A percentile compares a stretch with the other conserved stretches of the same genome.
These are phyloP conservation scores for Myochromella boudieri DNA, from an alignment of 768 basidiomycete species.

Conservation along the genomic window DNA sequence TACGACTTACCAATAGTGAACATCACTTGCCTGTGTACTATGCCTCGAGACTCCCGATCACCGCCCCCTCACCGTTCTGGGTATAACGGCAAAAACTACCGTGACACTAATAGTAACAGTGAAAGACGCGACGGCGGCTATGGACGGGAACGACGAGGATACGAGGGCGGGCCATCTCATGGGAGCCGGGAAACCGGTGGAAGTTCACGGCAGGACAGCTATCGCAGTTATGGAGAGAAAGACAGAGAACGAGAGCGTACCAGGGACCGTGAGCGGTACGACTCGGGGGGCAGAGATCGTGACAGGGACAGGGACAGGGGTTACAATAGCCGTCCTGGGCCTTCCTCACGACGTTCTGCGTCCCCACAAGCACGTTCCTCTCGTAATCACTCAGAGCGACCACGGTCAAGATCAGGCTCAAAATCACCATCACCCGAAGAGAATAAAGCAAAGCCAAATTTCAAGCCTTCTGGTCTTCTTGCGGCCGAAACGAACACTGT, in stretches of 20 bases:
- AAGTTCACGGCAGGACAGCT: slow-evolving; percentile 12
- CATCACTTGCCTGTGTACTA: neutral
- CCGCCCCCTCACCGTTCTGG: slow-evolving; percentile 18
- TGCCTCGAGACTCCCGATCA: slow-evolving; percentile 20
- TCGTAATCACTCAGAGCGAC: slow-evolving; percentile 32
- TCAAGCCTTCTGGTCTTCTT: slow-evolving; percentile 82
- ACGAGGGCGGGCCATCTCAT: slow-evolving; percentile 4
- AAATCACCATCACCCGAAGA: slow-evolving; percentile 47
- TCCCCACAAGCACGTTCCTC: slow-evolving; percentile 54
- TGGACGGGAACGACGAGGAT: slow-evolving; percentile 13
- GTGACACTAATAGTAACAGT: neutral
- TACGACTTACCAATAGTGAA: no score
- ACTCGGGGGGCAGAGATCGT: slow-evolving; percentile 23
- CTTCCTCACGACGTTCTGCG: slow-evolving; percentile 53
- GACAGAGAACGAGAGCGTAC: slow-evolving; percentile 43
- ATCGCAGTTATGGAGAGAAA: slow-evolving; percentile 18
- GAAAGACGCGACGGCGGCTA: slow-evolving; percentile 15
- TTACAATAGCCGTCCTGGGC: slow-evolving; percentile 19
- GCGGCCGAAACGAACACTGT: slow-evolving; percentile 97
- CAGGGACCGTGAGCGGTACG: slow-evolving; percentile 45
- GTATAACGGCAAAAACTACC: slow-evolving; percentile 15
- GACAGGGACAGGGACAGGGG: slow-evolving; percentile 31
- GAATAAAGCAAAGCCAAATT: slow-evolving; percentile 89
- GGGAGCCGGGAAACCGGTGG: slow-evolving; percentile 10
- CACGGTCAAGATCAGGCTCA: slow-evolving; percentile 36